A percentile compares a stretch with the other conserved stretches of the same genome.
phyloP scores from a whole-genome alignment of 2,329 filamentous ascomycete genomes.

The Phoma sp. region DNA sequence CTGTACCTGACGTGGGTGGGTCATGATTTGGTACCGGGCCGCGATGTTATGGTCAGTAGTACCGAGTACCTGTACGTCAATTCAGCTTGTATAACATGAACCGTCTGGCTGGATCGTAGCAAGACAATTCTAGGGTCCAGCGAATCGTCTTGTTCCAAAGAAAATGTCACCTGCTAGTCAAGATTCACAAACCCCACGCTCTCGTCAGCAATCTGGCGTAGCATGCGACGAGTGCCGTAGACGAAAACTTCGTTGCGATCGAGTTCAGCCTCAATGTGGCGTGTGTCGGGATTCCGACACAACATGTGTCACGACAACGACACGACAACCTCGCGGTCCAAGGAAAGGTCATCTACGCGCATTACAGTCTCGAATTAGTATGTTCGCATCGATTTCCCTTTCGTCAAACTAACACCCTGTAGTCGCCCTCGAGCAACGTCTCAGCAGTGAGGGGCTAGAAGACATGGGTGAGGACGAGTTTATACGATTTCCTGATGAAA shows the following conservation, averaged over 20 bases:
- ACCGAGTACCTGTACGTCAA: no score
- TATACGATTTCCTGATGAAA: neutral
- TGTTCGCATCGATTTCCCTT: neutral
- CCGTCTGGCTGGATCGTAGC: no score
- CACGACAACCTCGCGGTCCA: slow-evolving; percentile 5
- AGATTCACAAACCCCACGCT: neutral
- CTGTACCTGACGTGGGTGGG: neutral
- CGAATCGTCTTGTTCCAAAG: neutral
- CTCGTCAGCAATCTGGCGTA: slow-evolving; percentile 6
- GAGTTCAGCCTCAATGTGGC: slow-evolving; percentile 8
- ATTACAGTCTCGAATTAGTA: slow-evolving; percentile 9
- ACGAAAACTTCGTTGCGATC: slow-evolving; percentile 5
- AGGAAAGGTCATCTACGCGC: slow-evolving; percentile 5
- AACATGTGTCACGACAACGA: slow-evolving; percentile 7
- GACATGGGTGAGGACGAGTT: slow-evolving; percentile 2
- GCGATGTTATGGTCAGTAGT: neutral
- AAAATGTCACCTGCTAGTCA: neutral
- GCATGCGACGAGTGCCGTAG: slow-evolving; percentile 10
- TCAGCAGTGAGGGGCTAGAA: neutral
- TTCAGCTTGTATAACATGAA: no score
- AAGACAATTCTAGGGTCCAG: no score
- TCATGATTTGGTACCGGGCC: neutral
- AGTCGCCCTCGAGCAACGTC: slow-evolving; percentile 5
- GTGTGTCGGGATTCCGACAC: slow-evolving; percentile 5
- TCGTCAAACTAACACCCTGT: neutral